Base-by-base conservation (phyloP, 2,329 filamentous ascomycete genomes). In the Alternaria angustiovoidea region DNA sequence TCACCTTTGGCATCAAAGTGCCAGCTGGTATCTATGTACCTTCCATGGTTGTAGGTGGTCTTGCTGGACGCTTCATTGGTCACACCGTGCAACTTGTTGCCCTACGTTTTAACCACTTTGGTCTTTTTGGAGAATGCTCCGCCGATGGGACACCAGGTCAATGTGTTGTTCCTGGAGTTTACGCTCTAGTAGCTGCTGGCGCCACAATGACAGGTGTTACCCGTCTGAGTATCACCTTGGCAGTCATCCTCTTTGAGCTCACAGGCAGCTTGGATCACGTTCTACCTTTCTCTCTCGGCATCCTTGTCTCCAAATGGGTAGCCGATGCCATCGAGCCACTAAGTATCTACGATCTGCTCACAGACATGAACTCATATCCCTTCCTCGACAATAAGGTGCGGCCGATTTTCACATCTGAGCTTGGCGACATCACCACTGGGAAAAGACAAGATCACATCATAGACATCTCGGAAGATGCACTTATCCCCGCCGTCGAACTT, bases 171-270 rank as follows among this genome's bases (percentile, higher is more conserved):
- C 95, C 95, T 1, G 95, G 95, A n/a, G 93, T 98, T 0, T 99
- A 99, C 75, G 95, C 93, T 1, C 86, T 99, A 60, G 93, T 97
- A 59, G 94, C 94, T 16, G 95, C 95, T 43, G 95, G 95, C 16
- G 93, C 95, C 2, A 97, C 94, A 32, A 98, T 99, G 95, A 98
- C 94, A 68, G 95, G 95, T 51, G 95, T 98, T 2, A 99, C 95
- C 2, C 87, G 95, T 51, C 81, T 99, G 1, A 97, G 94, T 0
- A 92, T 99, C 22, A 98, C 95, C 0, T 84, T 99, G 8, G 94
- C 93, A 0, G 93, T 98, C 72, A 98, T 99, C 62, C 83, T 98
- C 1, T 98, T 99, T 69, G 95, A 99, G 78, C 84, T 99, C 36
- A 99, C 95, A 0, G 95, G 95, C 56, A 97, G 93, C 75, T 83